phyloP scores from a whole-genome alignment of 495 filamentous ascomycete genomes.

The Lindgomyces ingoldianus region DNA sequence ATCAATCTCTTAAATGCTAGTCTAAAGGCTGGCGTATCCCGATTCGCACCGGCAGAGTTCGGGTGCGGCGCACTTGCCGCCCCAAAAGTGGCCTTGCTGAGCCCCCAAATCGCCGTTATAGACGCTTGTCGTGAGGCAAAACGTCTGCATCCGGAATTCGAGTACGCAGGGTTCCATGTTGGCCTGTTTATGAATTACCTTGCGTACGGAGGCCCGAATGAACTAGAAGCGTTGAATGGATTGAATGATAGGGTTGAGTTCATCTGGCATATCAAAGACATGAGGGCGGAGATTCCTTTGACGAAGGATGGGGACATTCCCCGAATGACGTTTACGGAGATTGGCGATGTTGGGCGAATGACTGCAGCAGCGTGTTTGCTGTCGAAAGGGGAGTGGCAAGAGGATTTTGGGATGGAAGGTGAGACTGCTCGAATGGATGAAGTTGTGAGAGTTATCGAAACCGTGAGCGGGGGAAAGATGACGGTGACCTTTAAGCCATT shows the following conservation, averaged over 20 bases:
- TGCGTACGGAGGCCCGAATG: constrained; percentile 36
- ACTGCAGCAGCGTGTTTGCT: constrained; percentile 39
- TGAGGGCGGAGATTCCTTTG: constrained; percentile 40
- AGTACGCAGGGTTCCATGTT: constrained; percentile 39
- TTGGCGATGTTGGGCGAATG: constrained; percentile 41
- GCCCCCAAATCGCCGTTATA: constrained; percentile 30
- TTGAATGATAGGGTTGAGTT: constrained; percentile 36
- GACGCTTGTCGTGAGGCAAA: constrained; percentile 33
- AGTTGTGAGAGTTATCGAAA: constrained; percentile 34
- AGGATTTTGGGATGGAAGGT: constrained; percentile 44
- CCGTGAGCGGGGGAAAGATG: constrained; percentile 36
- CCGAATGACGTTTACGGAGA: constrained; percentile 37
- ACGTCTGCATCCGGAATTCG: constrained; percentile 25
- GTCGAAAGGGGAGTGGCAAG: constrained; percentile 37
- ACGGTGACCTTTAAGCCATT: constrained; percentile 33
- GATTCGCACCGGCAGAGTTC: constrained; percentile 46
- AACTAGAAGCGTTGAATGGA: constrained; percentile 32
- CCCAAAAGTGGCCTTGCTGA: constrained; percentile 32
- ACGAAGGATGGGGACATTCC: constrained; percentile 35
- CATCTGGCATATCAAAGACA: constrained; percentile 36
- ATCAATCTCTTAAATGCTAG: constrained; percentile 43
- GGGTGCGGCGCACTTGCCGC: constrained; percentile 17
- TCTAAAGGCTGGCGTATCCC: constrained; percentile 36
- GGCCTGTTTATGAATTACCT: constrained; percentile 48
- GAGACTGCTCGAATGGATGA: constrained; percentile 39